A percentile compares a stretch with the other conserved stretches of the same genome.
Evolutionary conservation across 2,329 filamentous ascomycete genomes (phyloP).

Genomic region (Acephala macrosclerotiorum): DNA sequence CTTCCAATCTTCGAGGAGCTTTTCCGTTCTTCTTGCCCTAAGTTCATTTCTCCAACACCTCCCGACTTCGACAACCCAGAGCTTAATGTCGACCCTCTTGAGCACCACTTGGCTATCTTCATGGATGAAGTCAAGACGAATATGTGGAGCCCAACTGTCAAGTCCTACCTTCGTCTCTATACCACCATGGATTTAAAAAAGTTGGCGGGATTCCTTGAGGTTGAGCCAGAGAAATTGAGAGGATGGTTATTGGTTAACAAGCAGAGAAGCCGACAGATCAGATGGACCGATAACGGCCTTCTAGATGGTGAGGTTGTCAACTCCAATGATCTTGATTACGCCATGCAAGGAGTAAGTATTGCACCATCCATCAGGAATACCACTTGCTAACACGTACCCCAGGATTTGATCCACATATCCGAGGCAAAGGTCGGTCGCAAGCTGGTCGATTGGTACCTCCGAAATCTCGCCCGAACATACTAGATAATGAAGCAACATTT

Average conservation of each 20-base stretch:
- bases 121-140: conserved; percentile 99
- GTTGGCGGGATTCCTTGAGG: conserved; percentile 95
- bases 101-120: conserved; percentile 97
- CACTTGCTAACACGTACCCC: conserved; percentile 33
- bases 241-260: conserved; percentile 97
- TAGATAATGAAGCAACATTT: conserved; percentile 52
- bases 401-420: conserved; percentile 98
- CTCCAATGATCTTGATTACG: conserved; percentile 95
- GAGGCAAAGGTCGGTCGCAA: conserved; percentile 98
- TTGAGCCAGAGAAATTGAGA: conserved; percentile 94
- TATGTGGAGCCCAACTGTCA: conserved; percentile 96
- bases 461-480: conserved; percentile 95
- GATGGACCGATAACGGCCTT: conserved; percentile 90
- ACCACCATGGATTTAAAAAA: conserved; percentile 99
- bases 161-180: conserved; percentile 98
- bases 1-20: conserved; percentile 98
- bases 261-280: conserved; percentile 95
- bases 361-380: background rate
- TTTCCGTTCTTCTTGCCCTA: conserved; percentile 97
- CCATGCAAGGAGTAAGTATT: conserved; percentile 83
- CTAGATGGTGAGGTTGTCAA: conserved; percentile 93
- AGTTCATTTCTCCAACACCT: conserved; percentile 97
- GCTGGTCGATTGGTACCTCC: conserved; percentile 98
- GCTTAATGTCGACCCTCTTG: conserved; percentile 93
- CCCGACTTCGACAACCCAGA: conserved; percentile 98